Conservation (phyloP, 352 stramenopile species). For the Pythium periplocum region DNA sequence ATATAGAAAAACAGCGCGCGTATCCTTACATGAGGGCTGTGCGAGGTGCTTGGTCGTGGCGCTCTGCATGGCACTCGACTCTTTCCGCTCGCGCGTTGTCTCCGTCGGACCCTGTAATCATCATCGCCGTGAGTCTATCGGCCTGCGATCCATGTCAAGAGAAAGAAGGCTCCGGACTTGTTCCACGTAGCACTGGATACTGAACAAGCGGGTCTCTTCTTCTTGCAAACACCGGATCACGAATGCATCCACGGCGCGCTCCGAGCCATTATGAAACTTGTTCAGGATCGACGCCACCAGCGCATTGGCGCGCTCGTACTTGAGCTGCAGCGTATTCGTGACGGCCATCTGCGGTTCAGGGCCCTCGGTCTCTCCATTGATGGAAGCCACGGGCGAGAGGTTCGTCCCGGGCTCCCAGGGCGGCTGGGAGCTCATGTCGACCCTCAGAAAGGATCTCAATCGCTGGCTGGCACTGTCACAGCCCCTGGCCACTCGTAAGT, state of each 20-base stretch:
- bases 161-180: conserved; percentile 24
- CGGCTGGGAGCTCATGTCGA: too few relatives aligned
- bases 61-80: conserved; percentile 23
- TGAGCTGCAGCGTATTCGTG: conserved; percentile 14
- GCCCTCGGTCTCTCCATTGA: too few relatives aligned
- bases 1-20: not conserved
- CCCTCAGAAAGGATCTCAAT: too few relatives aligned
- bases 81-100: conserved; percentile 36
- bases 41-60: conserved; percentile 7
- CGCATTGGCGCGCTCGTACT: conserved; percentile 43
- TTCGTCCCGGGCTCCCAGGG: too few relatives aligned
- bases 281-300: conserved; percentile 58
- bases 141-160: too few relatives aligned
- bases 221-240: conserved; percentile 49
- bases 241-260: conserved; percentile 55
- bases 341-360: too few relatives aligned
- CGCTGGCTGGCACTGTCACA: too few relatives aligned
- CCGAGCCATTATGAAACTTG: conserved; percentile 72
- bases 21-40: conserved; percentile 12
- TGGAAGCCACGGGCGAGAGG: too few relatives aligned
- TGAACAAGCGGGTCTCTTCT: conserved; percentile 49
- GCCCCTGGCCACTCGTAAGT: too few relatives aligned
- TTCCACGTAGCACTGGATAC: conserved; percentile 70
- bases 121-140: too few relatives aligned
- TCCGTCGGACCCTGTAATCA: conserved; percentile 39